These are phyloP conservation scores for Setomelanomma holmii DNA, from an alignment of 2,329 filamentous ascomycete genomes.

Conservation along the genomic window DNA sequence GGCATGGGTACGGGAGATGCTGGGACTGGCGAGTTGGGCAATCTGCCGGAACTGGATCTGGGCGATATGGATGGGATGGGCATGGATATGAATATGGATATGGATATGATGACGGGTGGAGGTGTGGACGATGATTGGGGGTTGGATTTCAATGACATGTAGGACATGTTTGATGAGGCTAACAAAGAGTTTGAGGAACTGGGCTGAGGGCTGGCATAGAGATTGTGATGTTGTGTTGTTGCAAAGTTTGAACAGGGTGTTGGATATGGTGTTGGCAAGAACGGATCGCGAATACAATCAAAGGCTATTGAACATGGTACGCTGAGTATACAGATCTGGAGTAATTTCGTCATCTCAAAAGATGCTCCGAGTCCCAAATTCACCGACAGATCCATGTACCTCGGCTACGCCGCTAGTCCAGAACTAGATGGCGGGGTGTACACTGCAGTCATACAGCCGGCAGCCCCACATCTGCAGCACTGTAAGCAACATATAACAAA, in stretches of 20 bases:
- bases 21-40: conserved; percentile 29
- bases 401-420: not conserved
- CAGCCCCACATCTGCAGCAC: not conserved
- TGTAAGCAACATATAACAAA: too few relatives aligned
- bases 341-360: too few relatives aligned
- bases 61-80: conserved; percentile 38
- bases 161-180: conserved; percentile 8
- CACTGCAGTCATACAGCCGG: not conserved
- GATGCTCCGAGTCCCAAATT: too few relatives aligned
- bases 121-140: conserved; percentile 50
- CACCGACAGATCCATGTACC: not conserved
- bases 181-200: not conserved
- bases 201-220: not conserved
- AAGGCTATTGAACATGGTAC: too few relatives aligned
- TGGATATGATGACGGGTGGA: conserved; percentile 34
- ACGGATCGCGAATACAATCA: too few relatives aligned
- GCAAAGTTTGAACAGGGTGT: too few relatives aligned
- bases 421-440: not conserved
- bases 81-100: conserved; percentile 34
- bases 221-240: too few relatives aligned
- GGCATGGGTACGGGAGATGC: conserved; percentile 35
- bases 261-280: too few relatives aligned
- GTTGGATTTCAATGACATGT: conserved; percentile 52
- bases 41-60: conserved; percentile 39
- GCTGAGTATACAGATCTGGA: too few relatives aligned